Conservation (phyloP, 495 filamentous ascomycete species). For the Ascodesmis nigricans region DNA sequence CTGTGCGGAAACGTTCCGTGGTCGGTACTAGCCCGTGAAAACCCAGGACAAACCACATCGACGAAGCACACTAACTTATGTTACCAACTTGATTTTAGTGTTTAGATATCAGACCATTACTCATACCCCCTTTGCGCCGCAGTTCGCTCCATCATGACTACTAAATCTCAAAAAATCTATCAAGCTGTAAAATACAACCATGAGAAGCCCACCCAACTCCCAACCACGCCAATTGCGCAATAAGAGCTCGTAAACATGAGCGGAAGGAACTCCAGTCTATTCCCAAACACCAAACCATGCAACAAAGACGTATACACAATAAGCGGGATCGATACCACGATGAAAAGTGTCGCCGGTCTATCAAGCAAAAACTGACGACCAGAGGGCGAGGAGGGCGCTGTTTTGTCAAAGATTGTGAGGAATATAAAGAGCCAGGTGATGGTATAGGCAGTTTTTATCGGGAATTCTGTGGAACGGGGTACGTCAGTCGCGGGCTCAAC, state of each 20-base stretch:
- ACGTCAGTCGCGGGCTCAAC: no score
- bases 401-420: conserved; percentile 60
- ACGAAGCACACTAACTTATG: no score
- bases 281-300: conserved; percentile 63
- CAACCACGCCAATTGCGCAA: conserved; percentile 81
- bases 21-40: no score
- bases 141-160: no score
- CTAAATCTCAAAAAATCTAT: conserved; percentile 11
- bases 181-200: conserved; percentile 72
- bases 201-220: conserved; percentile 88
- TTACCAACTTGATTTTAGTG: no score
- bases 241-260: conserved; percentile 96
- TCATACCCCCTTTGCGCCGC: no score
- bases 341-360: conserved; percentile 71
- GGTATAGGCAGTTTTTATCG: conserved; percentile 81
- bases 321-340: conserved; percentile 66
- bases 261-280: conserved; percentile 70
- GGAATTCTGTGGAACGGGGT: no score
- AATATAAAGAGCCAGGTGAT: conserved; percentile 79
- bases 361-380: conserved; percentile 71
- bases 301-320: conserved; percentile 72
- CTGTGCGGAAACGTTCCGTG: no score
- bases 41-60: no score
- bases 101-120: no score
- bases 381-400: conserved; percentile 57